Base-by-base conservation (phyloP, 1,139 yeast species). In the Kodamaea sp. region DNA sequence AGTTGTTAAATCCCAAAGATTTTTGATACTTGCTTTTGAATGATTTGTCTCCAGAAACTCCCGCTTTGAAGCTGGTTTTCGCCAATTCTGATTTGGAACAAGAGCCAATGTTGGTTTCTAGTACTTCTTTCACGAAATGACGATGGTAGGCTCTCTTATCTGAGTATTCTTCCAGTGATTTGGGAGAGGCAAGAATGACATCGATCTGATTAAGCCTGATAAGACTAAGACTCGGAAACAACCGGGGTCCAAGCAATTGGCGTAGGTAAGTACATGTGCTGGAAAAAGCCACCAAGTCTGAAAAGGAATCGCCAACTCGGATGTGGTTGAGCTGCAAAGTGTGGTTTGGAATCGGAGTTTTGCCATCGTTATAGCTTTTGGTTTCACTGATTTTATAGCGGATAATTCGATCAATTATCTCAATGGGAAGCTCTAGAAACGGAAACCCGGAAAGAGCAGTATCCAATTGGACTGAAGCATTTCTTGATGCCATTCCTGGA, bases 161-260 rank as follows among this genome's bases (percentile, higher is more conserved):
- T 22, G 65, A 60, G 38, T 48, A 61, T 14, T 39, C 24, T 26
- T 53, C 53, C 42, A 47, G 49, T 7, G 46, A 28, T 25, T 39
- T 44, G 10, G 66, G 64, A 13, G 42, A 45, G 1, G 51, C 47
- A 26, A 63, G 36, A 10, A 60, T 38, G 8, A 59, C 51, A 44
- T 63, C 69, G n/a, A 59, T 42, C 35, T 59, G 60, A 38, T 61
- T 61, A 20, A 37, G 36, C 21, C 69, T 37, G 4, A 63, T 44
- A 26, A 63, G 40, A 40, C 68, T 63, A 3, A 57, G 16, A 9
- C 40, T 42, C 7, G 36, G 36, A 32, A 61, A 63, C 21, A 62
- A 13, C 4, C 39, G 11, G 2, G 50, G 53, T 1, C 59, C 63
- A 5, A 61, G 34, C 12, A 44, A 38, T 10, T 31, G 34, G n/a